Base-by-base conservation (phyloP, 2,329 filamentous ascomycete genomes). In the Corniculantispora saksenae region DNA sequence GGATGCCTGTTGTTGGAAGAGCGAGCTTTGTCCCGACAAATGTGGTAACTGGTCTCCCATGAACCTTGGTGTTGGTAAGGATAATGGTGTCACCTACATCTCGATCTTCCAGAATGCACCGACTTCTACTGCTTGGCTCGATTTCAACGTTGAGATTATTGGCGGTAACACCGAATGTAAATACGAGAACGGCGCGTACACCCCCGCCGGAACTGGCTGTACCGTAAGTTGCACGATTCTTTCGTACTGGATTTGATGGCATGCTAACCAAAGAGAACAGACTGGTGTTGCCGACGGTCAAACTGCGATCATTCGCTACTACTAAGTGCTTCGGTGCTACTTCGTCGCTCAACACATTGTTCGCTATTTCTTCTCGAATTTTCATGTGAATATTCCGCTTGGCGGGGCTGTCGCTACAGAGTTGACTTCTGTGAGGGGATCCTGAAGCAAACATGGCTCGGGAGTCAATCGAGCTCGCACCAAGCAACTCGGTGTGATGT, bases 11-110 rank as follows among this genome's bases (percentile, higher is more conserved):
- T 79, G 85, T 66, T 98, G 95, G 95, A 76, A 76, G 69, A 83
- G 81, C 74, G n/a, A 72, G 25, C 71, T 69, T 21, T 78, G 81
- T 70, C 77, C 80, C 47, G 82, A 86, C 60, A 83, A 83, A 23
- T 82, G 87, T 66, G 89, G 95, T 70, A 97, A 99, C 86, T 97
- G 86, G 85, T 90, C 95, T 56, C 94, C 95, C 35, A 81, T 93
- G 72, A 94, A 94, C 81, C 81, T 97, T 61, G 94, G 94, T 76
- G 89, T 93, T 67, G 93, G 94, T 67, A 86, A 87, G 78, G 86
- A 84, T 75, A 77, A 73, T 17, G 72, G 84, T 72, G 88, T 79
- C 68, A 95, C 90, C 50, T 98, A 87, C 82, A 81, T 97, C 66
- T 93, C 92, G 58, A 87, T 97, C 77, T 93, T 94, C 84, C 88